phyloP scores from a whole-genome alignment of 1,284 basidiomycete genomes.

The Vanrija sp. region DNA sequence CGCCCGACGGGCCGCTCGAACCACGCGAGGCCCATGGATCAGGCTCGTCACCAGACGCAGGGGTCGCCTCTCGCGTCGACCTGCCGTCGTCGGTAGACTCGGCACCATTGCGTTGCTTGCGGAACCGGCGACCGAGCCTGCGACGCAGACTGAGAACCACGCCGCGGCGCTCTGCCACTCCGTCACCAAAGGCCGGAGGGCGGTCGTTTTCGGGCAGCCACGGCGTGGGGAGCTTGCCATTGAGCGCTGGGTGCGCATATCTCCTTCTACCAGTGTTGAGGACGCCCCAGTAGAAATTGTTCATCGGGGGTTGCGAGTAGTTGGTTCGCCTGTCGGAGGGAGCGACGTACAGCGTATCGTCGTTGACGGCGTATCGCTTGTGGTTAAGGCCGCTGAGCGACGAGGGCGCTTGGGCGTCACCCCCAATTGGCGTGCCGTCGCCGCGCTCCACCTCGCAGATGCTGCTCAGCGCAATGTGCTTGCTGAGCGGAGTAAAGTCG shows the following conservation, averaged over 20 bases:
- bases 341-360: constrained; percentile 90
- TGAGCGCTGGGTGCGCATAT: constrained; percentile 86
- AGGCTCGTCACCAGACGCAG: no score
- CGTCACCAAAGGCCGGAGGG: constrained; percentile 44
- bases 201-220: constrained; percentile 83
- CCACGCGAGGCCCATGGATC: neutral
- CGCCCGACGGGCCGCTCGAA: neutral
- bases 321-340: constrained; percentile 85
- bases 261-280: constrained; percentile 66
- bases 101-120: neutral
- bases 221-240: constrained; percentile 78
- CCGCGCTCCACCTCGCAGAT: constrained; percentile 82
- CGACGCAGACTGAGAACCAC: constrained; percentile 40
- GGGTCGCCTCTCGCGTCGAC: no score
- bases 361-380: constrained; percentile 81
- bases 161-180: constrained; percentile 50
- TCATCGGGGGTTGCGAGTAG: constrained; percentile 92
- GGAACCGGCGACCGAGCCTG: constrained; percentile 20
- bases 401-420: constrained; percentile 36
- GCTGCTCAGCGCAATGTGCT: constrained; percentile 72
- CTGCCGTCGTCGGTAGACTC: no score
- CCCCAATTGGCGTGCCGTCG: constrained; percentile 53
- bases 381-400: constrained; percentile 81
- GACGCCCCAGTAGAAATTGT: constrained; percentile 83
- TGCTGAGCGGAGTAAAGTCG: constrained; percentile 70